Base-by-base conservation (phyloP, 805 yeast genomes). In the Ogataea saltuana region DNA sequence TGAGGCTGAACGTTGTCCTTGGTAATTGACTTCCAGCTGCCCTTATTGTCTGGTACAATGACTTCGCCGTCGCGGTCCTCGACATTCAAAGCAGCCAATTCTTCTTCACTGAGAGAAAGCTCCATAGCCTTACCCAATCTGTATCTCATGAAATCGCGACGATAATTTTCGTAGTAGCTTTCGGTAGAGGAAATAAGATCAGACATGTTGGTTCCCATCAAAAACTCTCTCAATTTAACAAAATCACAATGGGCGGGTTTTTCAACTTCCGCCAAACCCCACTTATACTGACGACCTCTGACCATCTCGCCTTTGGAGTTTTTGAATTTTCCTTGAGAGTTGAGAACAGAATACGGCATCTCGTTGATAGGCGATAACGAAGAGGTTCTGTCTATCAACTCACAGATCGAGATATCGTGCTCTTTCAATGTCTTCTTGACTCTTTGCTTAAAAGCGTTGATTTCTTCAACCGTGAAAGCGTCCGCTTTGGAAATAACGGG, bases 231-330 rank as follows among this genome's bases (percentile, higher is more conserved):
- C 49, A 90, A 71, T 47, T 71, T 71, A 21, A 64, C 50, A 57
- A 88, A 88, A 60, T 91, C 97, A 64, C 95, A 87, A 62, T 85
- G 89, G 7, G 68, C 63, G 15, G 75, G 76, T 60, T 88, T 83
- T 57, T 86, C 96, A 30, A 87, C 85, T 58, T 89, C 96, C 11
- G 87, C 86, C 17, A 77, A 63, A 0, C 97, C 97, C 97, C 97
- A 90, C 13, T 70, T 73, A 67, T 88, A 90, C 57, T 75, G 74
- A 56, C 96, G 75, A 13, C 93, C 96, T 49, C 85, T 72, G 21
- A 85, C 85, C 3, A 64, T 48, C 23, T 72, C 64, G 8, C 81
- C 81, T 8, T 67, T 66, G 3, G 63, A 53, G 39, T 72, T 72
- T 35, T 58, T 53, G 23, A 72, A 74, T 41, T 64, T 65, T 9